Percentiles rank a stretch among this genome's conserved stretches.
These are phyloP conservation scores for Thermothelomyces thermophilus DNA, from an alignment of 2,329 filamentous ascomycete species.

Conservation along the genomic window DNA sequence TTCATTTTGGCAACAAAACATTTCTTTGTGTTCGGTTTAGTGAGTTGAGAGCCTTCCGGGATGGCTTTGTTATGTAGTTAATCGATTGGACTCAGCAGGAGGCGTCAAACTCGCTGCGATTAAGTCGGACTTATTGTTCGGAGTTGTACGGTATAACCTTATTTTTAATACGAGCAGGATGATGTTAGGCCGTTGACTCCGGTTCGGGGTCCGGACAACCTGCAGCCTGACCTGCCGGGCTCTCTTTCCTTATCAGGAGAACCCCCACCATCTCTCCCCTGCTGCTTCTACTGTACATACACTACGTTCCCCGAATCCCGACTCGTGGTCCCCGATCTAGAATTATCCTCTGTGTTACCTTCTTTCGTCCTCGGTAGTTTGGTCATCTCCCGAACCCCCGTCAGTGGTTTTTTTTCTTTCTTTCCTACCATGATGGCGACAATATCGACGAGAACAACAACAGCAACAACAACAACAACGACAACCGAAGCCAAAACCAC, in stretches of 20 bases:
- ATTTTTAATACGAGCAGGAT: no score
- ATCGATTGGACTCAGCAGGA: no score
- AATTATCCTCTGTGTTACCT: no score
- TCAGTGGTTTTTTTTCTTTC: no score
- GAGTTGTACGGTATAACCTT: not conserved
- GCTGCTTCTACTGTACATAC: no score
- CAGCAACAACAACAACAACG: not conserved
- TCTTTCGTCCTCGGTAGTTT: not conserved
- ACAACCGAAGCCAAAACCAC: not conserved
- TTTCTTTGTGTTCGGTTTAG: no score
- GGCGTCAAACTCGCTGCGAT: no score
- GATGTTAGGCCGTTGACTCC: not conserved
- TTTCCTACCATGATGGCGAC: not conserved
- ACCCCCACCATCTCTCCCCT: not conserved
- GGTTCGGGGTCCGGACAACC: slow-evolving; percentile 7
- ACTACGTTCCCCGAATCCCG: not conserved
- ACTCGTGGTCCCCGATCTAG: not conserved
- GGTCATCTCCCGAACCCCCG: no score
- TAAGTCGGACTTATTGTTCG: slow-evolving; percentile 1
- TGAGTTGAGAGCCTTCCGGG: no score
- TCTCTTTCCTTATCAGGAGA: not conserved
- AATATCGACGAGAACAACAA: not conserved
- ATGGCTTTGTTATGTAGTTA: no score
- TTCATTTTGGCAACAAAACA: no score
- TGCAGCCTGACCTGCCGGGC: not conserved